Conservation (phyloP, 73 alveolate species). For the Strombidium stylifer region DNA sequence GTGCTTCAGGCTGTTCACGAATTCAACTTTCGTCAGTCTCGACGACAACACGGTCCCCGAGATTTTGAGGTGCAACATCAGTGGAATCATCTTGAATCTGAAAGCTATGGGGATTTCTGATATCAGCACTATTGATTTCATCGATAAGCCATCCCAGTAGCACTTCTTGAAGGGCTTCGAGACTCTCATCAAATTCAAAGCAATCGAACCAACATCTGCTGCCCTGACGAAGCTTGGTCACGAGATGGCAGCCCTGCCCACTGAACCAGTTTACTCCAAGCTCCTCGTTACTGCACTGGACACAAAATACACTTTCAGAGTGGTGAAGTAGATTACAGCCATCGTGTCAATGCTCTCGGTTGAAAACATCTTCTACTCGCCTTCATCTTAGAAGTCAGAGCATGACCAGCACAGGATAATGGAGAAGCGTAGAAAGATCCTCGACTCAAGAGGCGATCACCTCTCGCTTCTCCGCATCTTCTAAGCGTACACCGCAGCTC, state of each 20-base stretch:
- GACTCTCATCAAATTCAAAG: conserved; percentile 57
- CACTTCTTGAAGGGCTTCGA: conserved; percentile 67
- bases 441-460: conserved; percentile 85
- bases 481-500: conserved; percentile 53
- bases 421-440: conserved; percentile 78
- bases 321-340: conserved; percentile 72
- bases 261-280: conserved; percentile 79
- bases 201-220: conserved; percentile 70
- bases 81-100: conserved; percentile 66
- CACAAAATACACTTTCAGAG: conserved; percentile 33
- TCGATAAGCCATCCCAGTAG: conserved; percentile 90
- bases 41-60: conserved; percentile 53
- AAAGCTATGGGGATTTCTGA: conserved; percentile 84
- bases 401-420: no score
- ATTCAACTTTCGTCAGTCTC: conserved; percentile 54
- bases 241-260: conserved; percentile 89
- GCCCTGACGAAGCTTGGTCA: conserved; percentile 52
- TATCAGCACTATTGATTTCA: conserved; percentile 84
- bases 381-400: conserved; percentile 53
- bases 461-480: conserved; percentile 78
- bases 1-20: conserved; percentile 79
- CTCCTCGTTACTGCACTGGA: conserved; percentile 58
- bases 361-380: conserved; percentile 86
- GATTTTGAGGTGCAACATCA: conserved; percentile 66
- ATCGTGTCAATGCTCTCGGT: conserved; percentile 79